A percentile compares a stretch with the other conserved stretches of the same genome.
Evolutionary conservation across 805 yeast species (phyloP).

Genomic region (Komagataella populi): DNA sequence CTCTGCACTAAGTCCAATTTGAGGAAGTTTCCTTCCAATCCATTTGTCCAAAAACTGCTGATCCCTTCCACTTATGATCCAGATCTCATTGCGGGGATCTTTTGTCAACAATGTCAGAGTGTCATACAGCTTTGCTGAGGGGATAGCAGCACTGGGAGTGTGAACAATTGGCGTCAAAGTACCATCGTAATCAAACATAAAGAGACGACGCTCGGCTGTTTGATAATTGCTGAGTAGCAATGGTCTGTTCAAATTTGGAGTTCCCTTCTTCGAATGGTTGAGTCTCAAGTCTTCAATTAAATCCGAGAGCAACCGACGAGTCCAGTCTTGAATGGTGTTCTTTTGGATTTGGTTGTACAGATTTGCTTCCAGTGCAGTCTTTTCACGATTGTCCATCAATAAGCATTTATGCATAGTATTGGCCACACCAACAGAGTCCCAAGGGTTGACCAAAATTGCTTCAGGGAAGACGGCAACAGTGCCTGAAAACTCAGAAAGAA

Average conservation of each 20-base stretch:
- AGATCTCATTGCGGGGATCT: conserved; percentile 76
- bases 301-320: conserved; percentile 42
- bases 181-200: conserved; percentile 94
- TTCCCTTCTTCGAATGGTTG: conserved; percentile 30
- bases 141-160: conserved; percentile 98
- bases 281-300: conserved; percentile 24
- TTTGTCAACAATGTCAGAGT: conserved; percentile 46
- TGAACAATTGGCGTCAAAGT: conserved; percentile 92
- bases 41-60: conserved; percentile 79
- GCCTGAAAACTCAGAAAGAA: conserved; percentile 90
- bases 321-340: conserved; percentile 76
- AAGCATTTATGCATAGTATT: conserved; percentile 65
- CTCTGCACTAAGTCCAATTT: conserved; percentile 83
- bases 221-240: conserved; percentile 45
- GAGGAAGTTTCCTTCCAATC: conserved; percentile 53
- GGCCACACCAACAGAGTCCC: conserved; percentile 94
- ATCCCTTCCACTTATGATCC: conserved; percentile 96
- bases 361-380: conserved; percentile 30
- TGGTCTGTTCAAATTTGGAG: conserved; percentile 76
- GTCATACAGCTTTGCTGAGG: conserved; percentile 56
- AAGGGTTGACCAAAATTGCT: conserved; percentile 83
- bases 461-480: conserved; percentile 58
- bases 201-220: conserved; percentile 53
- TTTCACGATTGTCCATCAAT: conserved; percentile 32
- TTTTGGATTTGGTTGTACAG: conserved; percentile 51